These are phyloP conservation scores for Ceratonia siliqua DNA, from an alignment of 306 rosid genomes.

Conservation along the genomic window DNA sequence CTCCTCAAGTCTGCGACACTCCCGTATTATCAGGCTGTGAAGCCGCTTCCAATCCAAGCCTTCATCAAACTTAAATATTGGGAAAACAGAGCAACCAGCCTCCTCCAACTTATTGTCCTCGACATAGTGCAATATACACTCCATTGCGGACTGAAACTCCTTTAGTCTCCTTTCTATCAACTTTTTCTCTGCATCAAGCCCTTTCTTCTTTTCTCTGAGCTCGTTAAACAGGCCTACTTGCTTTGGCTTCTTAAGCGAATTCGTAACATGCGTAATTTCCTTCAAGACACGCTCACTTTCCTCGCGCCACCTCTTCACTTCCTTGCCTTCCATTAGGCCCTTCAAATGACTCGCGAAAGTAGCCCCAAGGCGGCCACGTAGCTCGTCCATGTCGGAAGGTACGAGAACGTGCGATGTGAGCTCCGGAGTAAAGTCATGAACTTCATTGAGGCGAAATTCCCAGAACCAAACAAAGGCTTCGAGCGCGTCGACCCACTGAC, in stretches of 20 bases:
- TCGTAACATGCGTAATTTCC: slow-evolving; percentile 34
- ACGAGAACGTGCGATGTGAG: slow-evolving; percentile 35
- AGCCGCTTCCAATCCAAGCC: slow-evolving; percentile 52
- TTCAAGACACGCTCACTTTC: slow-evolving; percentile 34
- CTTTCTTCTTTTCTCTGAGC: slow-evolving; percentile 26
- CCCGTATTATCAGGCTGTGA: slow-evolving; percentile 59
- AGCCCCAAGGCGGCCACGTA: slow-evolving; percentile 44
- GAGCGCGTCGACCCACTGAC: slow-evolving; percentile 55
- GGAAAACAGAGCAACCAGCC: slow-evolving; percentile 26
- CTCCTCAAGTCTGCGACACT: slow-evolving; percentile 67
- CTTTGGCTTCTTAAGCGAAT: not conserved
- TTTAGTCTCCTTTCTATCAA: slow-evolving; percentile 49
- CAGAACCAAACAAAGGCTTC: slow-evolving; percentile 64
- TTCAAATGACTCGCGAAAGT: slow-evolving; percentile 49
- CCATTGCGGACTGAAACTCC: slow-evolving; percentile 75
- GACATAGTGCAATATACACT: slow-evolving; percentile 52
- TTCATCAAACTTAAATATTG: slow-evolving; percentile 46
- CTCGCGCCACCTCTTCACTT: slow-evolving; percentile 48
- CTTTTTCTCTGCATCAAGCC: slow-evolving; percentile 43
- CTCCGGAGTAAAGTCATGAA: slow-evolving; percentile 53
- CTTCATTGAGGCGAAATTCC: slow-evolving; percentile 55
- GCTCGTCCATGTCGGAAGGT: slow-evolving; percentile 52
- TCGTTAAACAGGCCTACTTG: fast-evolving
- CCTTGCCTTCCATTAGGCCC: slow-evolving; percentile 56
- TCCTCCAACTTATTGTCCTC: slow-evolving; percentile 37